Base-by-base conservation (phyloP, 1,284 basidiomycete species). In the Tilletia caries region DNA sequence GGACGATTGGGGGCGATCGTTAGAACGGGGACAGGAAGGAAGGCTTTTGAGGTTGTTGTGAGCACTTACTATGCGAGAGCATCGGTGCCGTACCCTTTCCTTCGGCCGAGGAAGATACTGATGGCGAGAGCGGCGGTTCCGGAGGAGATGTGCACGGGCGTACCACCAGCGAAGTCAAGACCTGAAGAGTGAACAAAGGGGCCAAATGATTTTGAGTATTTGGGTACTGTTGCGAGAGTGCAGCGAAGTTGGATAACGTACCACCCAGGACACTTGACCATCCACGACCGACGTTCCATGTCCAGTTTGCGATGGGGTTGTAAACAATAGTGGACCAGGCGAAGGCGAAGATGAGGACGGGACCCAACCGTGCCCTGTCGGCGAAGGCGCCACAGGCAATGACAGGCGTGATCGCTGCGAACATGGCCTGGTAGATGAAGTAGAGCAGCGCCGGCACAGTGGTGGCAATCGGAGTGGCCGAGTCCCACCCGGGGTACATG, bases 311-410 rank as follows among this genome's bases (percentile, higher is more conserved):
- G 65, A 83, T 76, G 41, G 81, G 82, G 71, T 75, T 78, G 85
- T 97, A 97, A 41, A 96, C 94, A 72, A 97, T 84, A 2, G 95
- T 97, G 13, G 91, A 86, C 94, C 95, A 98, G 71, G 90, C 82
- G 84, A 98, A 97, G 75, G 91, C 88, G 15, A 41, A 62, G 71
- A 95, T 88, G 65, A 95, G 86, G 70, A 93, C 85, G 1, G 95
- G 95, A 0, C 92, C 93, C 10, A 98, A 87, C 20, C 91, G 90
- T 20, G 89, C 89, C 67, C 93, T 92, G 83, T 98, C 95, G 27
- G 95, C 93, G 73, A 95, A 89, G 29, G 93, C 95, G 77, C 95
- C 94, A 66, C 93, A 87, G 20, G 92, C 92, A 75, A 97, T 88
- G 64, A 86, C 85, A 33, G 83, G 82, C 37, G 87, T 92, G 80